Evolutionary conservation across 257 asterid species (phyloP), one percentile per base, ranked within the genome.

Genomic region (Henckelia pumila): DNA sequence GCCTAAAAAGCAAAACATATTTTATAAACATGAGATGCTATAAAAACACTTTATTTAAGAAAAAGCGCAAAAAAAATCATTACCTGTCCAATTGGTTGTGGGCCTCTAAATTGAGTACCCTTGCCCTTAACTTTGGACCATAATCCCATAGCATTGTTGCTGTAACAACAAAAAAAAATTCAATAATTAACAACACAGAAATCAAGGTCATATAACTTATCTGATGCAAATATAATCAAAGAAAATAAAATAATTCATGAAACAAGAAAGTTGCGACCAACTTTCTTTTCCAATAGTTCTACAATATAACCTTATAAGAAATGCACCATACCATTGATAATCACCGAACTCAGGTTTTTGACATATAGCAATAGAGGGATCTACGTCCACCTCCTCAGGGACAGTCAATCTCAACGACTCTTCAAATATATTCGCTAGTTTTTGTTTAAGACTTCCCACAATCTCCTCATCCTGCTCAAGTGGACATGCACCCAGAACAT

Each of bases 61-160:
- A 33, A 56, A 33, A 66, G 64, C 1, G 5, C 22, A 49, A 22
- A 32, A 47, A 69, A 44, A 44, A 76, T 53, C 64, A 69, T 49
- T 69, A 93, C 99, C 97, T 85, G 79, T 81, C 97, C 99, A 56
- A 93, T 79, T 64, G 85, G 83, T 68, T 85, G 89, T 67, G 99
- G 97, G 57, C 84, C 87, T 69, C 14, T 83, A 79, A 77, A 90
- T 69, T 80, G 86, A 26, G 92, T 78, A 53, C 83, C 75, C 67
- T 61, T 88, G 66, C 84, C 94, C 73, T 81, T 93, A 67, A 93
- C 72, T 74, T 81, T 86, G 35, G 88, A 77, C 89, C 92, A 93
- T 77, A 93, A 74, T 70, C 96, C 86, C 99, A 93, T 93, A 14
- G 99, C 99, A 75, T 93, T 93, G 76, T 93, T 93, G 84, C 96